phyloP scores from a whole-genome alignment of 2,329 filamentous ascomycete genomes.

The Fusarium sp. region DNA sequence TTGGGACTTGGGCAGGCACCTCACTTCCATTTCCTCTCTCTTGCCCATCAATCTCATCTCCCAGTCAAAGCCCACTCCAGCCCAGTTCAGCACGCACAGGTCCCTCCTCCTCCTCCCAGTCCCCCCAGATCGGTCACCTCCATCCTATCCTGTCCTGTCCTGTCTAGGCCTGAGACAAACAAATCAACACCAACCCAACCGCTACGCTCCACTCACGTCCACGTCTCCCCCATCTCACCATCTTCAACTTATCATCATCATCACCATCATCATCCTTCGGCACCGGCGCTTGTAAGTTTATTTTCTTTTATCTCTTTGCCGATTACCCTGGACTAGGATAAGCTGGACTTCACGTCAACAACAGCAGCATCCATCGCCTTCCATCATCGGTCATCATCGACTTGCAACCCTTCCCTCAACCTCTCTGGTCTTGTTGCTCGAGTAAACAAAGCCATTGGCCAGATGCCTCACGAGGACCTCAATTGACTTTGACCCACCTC shows the following conservation, averaged over 20 bases:
- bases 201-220: constrained; percentile 37
- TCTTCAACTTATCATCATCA: constrained; percentile 41
- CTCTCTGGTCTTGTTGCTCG: constrained; percentile 23
- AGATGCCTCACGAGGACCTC: constrained; percentile 44
- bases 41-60: constrained; percentile 34
- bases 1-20: constrained; percentile 12
- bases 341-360: constrained; percentile 14
- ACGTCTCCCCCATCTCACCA: constrained; percentile 40
- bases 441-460: constrained; percentile 57
- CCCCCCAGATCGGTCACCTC: constrained; percentile 19
- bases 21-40: constrained; percentile 7
- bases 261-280: constrained; percentile 21
- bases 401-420: constrained; percentile 2
- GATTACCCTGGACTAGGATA: constrained; percentile 32
- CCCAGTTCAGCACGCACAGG: background rate
- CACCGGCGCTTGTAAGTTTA: constrained; percentile 40
- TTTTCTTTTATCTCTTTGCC: background rate
- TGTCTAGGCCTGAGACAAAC: constrained; percentile 27
- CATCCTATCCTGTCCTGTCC: background rate
- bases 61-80: constrained; percentile 18
- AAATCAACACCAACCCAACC: constrained; percentile 41
- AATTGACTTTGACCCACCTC: constrained; percentile 44
- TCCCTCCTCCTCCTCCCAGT: constrained; percentile 17
- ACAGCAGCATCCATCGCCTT: constrained; percentile 8
- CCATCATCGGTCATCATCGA: constrained; percentile 25